A percentile compares a stretch with the other conserved stretches of the same genome.
These are phyloP conservation scores for Karstenula rhodostoma DNA, from an alignment of 2,329 filamentous ascomycete genomes.

Conservation along the genomic window DNA sequence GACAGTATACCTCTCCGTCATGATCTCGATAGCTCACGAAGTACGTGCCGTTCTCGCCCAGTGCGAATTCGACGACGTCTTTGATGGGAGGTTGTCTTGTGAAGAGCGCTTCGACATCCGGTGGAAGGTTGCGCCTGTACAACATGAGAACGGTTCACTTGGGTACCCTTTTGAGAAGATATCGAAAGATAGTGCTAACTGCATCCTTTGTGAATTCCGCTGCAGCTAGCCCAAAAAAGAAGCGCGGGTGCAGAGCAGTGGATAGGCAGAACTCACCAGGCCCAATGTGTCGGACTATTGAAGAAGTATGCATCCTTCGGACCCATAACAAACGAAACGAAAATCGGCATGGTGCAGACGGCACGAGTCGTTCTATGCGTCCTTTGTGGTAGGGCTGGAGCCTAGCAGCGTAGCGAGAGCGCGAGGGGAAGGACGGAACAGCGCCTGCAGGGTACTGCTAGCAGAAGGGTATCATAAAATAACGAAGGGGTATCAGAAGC, in stretches of 20 bases:
- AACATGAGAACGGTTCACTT: not conserved
- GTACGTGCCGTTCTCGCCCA: slow-evolving; percentile 35
- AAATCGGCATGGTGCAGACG: slow-evolving; percentile 33
- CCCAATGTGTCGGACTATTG: slow-evolving; percentile 45
- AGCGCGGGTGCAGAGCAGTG: not conserved
- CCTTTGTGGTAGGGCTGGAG: not conserved
- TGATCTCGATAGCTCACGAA: slow-evolving; percentile 39
- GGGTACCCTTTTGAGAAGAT: not conserved
- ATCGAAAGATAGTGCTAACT: not conserved
- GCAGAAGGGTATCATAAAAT: not conserved
- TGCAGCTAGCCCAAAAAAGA: not conserved
- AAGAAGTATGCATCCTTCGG: slow-evolving; percentile 42
- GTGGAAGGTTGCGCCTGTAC: slow-evolving; percentile 35
- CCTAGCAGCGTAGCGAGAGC: not conserved
- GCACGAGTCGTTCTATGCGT: too few relatives aligned
- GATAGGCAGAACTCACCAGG: slow-evolving; percentile 28
- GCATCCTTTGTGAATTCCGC: not conserved
- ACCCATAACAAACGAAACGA: slow-evolving; percentile 39
- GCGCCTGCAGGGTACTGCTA: not conserved
- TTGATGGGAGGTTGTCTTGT: slow-evolving; percentile 39
- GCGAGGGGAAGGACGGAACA: not conserved
- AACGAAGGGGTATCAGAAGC: not conserved
- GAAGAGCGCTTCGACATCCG: slow-evolving; percentile 39
- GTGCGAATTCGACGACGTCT: slow-evolving; percentile 38
- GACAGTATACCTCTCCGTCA: slow-evolving; percentile 25